Base-by-base conservation (phyloP, 2,329 filamentous ascomycete genomes). In the Tolypocladium sp. region DNA sequence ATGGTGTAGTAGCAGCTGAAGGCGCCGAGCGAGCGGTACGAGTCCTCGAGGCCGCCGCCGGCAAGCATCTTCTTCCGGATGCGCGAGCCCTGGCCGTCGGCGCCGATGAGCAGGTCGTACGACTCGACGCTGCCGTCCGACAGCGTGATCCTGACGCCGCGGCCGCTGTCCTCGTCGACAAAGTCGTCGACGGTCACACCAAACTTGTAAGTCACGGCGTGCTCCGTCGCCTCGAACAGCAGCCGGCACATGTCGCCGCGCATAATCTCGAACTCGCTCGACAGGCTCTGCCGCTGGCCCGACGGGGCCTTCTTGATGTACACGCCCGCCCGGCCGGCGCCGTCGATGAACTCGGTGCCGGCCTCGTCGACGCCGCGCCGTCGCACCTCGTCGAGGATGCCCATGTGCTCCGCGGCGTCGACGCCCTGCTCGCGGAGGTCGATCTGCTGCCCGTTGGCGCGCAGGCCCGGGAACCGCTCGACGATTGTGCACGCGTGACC, bases 201-300 rank as follows among this genome's bases (percentile, higher is more conserved):
- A 51, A 73, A 73, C 1, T 63, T 41, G 59, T 69, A 73, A 37
- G 61, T 61, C 17, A 63, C 64, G 4, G 58, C 64, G 15, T 68
- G 62, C 12, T 67, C 62, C 27, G 71, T 74, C 22, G 63, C 69
- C 0, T 82, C 73, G 63, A 79, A 79, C 1, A 86, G 66, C 2
- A 85, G 70, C 13, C 71, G 68, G 4, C 77, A 76, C n/a, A 87
- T 65, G 57, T 84, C 80, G 0, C 80, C 82, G 10, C 83, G 74
- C 75, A 87, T 80, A 55, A 87, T 80, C 70, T 87, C 84, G 60
- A 76, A 84, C 59, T 87, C 83, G 60, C 76, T 79, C 0, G 79
- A 82, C 33, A 83, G 68, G 10, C 69, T 70, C 64, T 82, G 78
- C 38, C 63, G 65, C 0, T 77, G 76, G 57, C 74, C 69, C 4